phyloP scores from a whole-genome alignment of 768 basidiomycete genomes.

The Tulasnella sp. region DNA sequence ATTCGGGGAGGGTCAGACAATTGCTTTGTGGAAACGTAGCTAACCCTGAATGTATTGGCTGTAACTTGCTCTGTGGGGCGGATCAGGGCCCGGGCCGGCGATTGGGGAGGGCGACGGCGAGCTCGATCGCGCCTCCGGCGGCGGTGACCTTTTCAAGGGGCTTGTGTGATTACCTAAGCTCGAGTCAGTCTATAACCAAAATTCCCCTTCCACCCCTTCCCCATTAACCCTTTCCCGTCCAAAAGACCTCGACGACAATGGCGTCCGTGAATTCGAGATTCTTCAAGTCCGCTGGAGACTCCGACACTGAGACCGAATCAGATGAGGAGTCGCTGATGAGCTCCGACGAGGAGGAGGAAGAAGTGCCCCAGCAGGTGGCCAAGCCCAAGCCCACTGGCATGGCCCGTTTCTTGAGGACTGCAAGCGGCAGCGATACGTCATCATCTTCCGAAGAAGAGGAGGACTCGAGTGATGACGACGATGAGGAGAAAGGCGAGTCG shows the following conservation, averaged over 20 bases:
- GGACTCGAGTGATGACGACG: slow-evolving; percentile 38
- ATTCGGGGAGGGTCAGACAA: not conserved
- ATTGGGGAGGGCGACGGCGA: no score
- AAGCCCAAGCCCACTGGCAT: slow-evolving; percentile 43
- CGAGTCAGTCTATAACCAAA: slow-evolving; percentile 9
- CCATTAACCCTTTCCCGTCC: not conserved
- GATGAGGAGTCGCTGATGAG: slow-evolving; percentile 56
- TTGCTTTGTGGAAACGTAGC: not conserved
- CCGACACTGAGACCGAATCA: slow-evolving; percentile 45
- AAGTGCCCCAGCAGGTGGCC: slow-evolving; percentile 29
- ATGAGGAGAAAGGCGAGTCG: slow-evolving; percentile 39
- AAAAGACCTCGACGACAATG: not conserved
- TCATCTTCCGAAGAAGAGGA: slow-evolving; percentile 40
- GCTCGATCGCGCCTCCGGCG: no score
- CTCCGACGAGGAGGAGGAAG: slow-evolving; percentile 45
- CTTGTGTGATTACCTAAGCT: not conserved
- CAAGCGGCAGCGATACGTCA: slow-evolving; percentile 40
- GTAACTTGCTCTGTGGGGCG: no score
- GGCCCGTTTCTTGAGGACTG: slow-evolving; percentile 61
- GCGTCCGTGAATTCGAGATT: slow-evolving; percentile 66
- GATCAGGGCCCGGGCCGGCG: no score
- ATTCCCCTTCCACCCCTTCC: not conserved
- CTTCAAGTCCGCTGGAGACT: slow-evolving; percentile 76
- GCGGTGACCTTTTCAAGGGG: no score
- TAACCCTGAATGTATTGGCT: not conserved